Evolutionary conservation across 2,329 filamentous ascomycete genomes (phyloP), one percentile per base, ranked within the genome.

Genomic region (Ophiostoma pallidulum): DNA sequence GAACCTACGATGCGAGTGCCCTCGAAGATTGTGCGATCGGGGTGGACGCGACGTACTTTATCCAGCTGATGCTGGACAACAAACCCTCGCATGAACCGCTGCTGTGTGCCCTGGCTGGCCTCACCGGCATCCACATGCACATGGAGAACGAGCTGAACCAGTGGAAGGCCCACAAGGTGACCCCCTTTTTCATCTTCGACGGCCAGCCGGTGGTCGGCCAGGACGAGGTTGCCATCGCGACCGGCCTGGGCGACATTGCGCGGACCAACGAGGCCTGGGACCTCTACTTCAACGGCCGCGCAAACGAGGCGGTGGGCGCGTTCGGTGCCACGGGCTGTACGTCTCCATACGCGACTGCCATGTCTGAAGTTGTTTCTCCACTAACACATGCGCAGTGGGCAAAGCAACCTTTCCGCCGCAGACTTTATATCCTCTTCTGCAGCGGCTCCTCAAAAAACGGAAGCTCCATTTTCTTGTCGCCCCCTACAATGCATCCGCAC

Each of bases 161-260:
- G 50, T 87, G 92, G 73, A 77, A 79, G 51, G 74, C 75, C 39
- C 70, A 82, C 58, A 77, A 78, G 18, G 82, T 94, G 45, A 78
- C 72, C n/a, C 86, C 86, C 2, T 70, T 94, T 53, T 97, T 98
- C 64, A 75, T 98, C 44, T 98, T 98, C 66, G 86, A 91, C 63
- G 92, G 92, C 31, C 78, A 95, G 58, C 80, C 88, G 33, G 76
- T 89, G 51, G 80, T 81, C 33, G 85, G 84, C 49, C 84, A 86
- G 59, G 82, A 90, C 58, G 80, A 86, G 40, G 73, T 82, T 51
- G 71, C 80, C 20, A 73, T 84, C 47, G 75, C 80, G 55, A 77
- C 78, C 39, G 78, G 78, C 22, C 75, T 75, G 41, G 72, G 73
- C 26, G 84, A 87, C 55, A 81, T 83, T 53, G 66, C 76, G 52